phyloP scores from a whole-genome alignment of 75 land plant genomes.

The Cupressus sempervirens region DNA sequence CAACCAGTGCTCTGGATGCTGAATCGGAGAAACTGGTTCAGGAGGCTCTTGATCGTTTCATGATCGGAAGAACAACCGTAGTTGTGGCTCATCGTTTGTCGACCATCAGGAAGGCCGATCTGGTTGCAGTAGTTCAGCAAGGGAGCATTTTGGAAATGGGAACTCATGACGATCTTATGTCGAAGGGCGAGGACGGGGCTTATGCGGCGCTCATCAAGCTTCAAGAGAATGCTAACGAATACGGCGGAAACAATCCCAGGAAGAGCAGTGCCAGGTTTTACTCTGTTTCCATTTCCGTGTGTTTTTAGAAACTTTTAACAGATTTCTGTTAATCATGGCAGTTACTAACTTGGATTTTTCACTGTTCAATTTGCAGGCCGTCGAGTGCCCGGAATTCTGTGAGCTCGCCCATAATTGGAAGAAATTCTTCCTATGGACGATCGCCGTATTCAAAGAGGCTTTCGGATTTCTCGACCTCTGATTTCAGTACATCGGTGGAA shows the following conservation, averaged over 20 bases:
- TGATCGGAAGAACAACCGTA: conserved; percentile 84
- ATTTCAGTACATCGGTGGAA: conserved; percentile 60
- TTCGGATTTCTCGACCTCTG: conserved; percentile 69
- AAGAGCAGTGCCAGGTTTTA: conserved; percentile 81
- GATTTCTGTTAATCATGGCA: neutral
- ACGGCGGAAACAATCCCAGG: conserved; percentile 54
- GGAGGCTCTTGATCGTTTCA: conserved; percentile 81
- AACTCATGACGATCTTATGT: conserved; percentile 72
- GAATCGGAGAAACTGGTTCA: conserved; percentile 84
- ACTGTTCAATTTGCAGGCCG: conserved; percentile 32
- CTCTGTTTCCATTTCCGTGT: neutral
- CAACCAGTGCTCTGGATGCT: conserved; percentile 85
- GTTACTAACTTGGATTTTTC: neutral
- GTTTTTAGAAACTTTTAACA: neutral
- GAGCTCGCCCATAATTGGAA: conserved; percentile 65
- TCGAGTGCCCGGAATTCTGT: conserved; percentile 73
- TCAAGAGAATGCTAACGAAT: conserved; percentile 66
- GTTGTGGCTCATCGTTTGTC: conserved; percentile 90
- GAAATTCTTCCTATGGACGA: conserved; percentile 70
- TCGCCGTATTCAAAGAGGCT: conserved; percentile 68
- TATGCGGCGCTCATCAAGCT: conserved; percentile 70
- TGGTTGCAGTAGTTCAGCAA: conserved; percentile 72
- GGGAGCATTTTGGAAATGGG: conserved; percentile 71
- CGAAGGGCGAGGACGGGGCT: conserved; percentile 59
- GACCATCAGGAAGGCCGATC: conserved; percentile 78